Evolutionary conservation across 2,329 filamentous ascomycete genomes (phyloP).

Genomic region (Coniella vitis): DNA sequence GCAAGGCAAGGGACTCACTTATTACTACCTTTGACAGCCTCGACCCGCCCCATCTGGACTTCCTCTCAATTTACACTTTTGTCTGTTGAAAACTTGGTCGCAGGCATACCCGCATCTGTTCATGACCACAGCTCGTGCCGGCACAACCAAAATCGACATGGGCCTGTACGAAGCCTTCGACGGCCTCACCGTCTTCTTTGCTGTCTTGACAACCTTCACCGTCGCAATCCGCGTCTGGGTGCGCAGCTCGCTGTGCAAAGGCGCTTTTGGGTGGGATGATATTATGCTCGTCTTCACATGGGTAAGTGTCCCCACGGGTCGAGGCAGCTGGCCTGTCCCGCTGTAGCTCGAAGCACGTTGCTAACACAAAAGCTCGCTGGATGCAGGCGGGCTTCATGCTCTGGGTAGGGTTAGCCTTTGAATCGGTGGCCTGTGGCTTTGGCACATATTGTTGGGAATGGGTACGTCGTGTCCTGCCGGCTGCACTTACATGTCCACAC

Average conservation of each 20-base stretch:
- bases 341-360: background rate
- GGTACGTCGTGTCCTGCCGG: background rate
- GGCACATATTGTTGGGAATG: background rate
- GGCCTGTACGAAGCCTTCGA: constrained; percentile 2
- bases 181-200: constrained; percentile 11
- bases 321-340: background rate
- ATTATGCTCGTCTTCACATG: constrained; percentile 10
- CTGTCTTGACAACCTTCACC: constrained; percentile 12
- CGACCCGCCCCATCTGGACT: too few species aligned
- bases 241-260: constrained; percentile 6
- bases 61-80: too few species aligned
- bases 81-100: too few species aligned
- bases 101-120: too few species aligned
- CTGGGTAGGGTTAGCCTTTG: constrained; percentile 1
- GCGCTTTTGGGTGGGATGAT: constrained; percentile 15
- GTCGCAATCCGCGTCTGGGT: constrained; percentile 12
- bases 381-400: constrained; percentile 5
- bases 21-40: too few species aligned
- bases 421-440: background rate
- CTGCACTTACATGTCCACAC: background rate
- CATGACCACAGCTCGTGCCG: too few species aligned
- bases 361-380: background rate
- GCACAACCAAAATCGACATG: background rate
- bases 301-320: background rate
- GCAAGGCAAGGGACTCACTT: too few species aligned